Evolutionary conservation across 2,329 filamentous ascomycete genomes (phyloP), one percentile per base, ranked within the genome.

Genomic region (Penicillium sp.): DNA sequence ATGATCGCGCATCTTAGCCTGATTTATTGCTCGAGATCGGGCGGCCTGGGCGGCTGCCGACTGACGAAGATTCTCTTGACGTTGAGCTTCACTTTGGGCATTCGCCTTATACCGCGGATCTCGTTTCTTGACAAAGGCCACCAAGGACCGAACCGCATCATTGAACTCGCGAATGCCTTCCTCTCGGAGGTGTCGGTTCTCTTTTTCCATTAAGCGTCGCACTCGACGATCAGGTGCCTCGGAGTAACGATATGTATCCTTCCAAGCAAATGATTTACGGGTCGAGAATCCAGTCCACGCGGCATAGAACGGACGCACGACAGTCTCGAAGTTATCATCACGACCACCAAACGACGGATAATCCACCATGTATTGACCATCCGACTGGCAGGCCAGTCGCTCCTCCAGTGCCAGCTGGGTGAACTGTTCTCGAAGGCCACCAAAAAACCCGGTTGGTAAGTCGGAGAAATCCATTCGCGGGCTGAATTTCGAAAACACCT

Each of bases 181-280:
- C 21, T 97, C 93, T 52, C 95, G 85, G 24, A 89, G 76, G 62
- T 89, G 90, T 65, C 87, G 90, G 74, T 99, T 99, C 72, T 97
- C 93, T 74, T 96, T 97, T 71, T 98, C 95, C 87, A 98, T 96
- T 39, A 91, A 69, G 31, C 95, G 85, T 51, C 93, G 87, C 16
- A 91, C 82, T 37, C 89, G 85, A 50, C 95, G 87, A 75, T 99
- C 93, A 1, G 92, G 91, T 1, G 92, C 93, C 66, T 97, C 92
- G 0, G 89, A 88, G 21, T 92, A 82, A 49, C 89, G 84, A 75
- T 96, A 95, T 59, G 86, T 83, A 71, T 99, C 93, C 71, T 88
- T 90, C 93, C 95, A 99, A 1, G 89, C 82, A 71, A 96, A 99
- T 0, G 85, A 86, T 72, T 98, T 98, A 44, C 79, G 84, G 0